A percentile compares a stretch with the other conserved stretches of the same genome.
phyloP scores from a whole-genome alignment of 805 yeast genomes.

The Cyberlindnera petersonii region DNA sequence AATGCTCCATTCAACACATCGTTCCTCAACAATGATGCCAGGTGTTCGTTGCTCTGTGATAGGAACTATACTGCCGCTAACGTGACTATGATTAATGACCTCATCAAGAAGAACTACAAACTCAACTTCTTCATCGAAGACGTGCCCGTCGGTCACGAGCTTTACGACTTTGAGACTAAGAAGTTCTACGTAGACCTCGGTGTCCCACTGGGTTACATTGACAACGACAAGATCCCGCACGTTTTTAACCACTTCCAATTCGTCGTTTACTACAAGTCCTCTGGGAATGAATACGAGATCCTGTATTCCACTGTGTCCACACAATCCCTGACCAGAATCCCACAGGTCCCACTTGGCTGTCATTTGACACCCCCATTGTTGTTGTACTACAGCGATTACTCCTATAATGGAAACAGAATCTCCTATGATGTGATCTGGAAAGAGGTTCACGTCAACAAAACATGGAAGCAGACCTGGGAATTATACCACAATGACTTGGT shows the following conservation, averaged over 20 bases:
- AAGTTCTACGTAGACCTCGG: conserved; percentile 28
- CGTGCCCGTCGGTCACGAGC: conserved; percentile 30
- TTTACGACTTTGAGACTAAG: conserved; percentile 27
- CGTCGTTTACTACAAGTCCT: conserved; percentile 23
- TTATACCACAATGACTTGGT: conserved; percentile 27
- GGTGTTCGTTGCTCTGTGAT: conserved; percentile 21
- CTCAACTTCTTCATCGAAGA: conserved; percentile 30
- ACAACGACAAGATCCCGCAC: conserved; percentile 28
- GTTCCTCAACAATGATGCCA: conserved; percentile 10
- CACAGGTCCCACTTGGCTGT: conserved; percentile 24
- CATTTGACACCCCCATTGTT: conserved; percentile 25
- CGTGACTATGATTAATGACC: conserved; percentile 25
- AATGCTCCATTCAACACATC: conserved; percentile 24
- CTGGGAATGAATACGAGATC: conserved; percentile 24
- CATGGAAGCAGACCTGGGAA: conserved; percentile 16
- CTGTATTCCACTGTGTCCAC: conserved; percentile 27
- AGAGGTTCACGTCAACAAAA: conserved; percentile 21
- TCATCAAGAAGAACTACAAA: conserved; percentile 29
- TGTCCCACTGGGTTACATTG: conserved; percentile 30
- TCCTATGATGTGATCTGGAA: conserved; percentile 28
- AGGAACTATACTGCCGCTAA: conserved; percentile 20
- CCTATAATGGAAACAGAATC: conserved; percentile 28
- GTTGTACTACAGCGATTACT: conserved; percentile 23
- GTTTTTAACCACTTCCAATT: conserved; percentile 31
- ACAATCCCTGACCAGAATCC: conserved; percentile 25